phyloP scores from a whole-genome alignment of 73 alveolate genomes.

The Paramecium bursaria region DNA sequence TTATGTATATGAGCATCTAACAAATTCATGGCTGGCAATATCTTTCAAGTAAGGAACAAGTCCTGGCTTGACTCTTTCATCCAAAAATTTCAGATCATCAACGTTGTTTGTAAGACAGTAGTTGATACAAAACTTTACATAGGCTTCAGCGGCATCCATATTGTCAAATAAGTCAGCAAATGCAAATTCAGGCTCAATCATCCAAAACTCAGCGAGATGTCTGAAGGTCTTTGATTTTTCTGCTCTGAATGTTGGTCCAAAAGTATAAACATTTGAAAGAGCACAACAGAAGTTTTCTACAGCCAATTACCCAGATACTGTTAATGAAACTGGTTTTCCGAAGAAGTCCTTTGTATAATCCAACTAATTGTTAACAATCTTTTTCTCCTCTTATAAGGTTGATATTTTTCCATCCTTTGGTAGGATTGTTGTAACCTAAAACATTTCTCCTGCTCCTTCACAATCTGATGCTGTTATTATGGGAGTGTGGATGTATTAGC shows the following conservation, averaged over 20 bases:
- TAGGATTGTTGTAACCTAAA: conserved; percentile 93
- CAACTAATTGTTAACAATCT: conserved; percentile 67
- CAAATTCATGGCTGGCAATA: conserved; percentile 53
- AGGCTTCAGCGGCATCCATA: conserved; percentile 98
- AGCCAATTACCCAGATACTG: conserved; percentile 97
- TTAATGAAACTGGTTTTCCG: conserved; percentile 94
- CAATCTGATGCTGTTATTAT: conserved; percentile 99
- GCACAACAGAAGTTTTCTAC: conserved; percentile 95
- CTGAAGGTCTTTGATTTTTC: conserved; percentile 98
- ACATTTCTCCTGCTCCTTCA: conserved; percentile 99
- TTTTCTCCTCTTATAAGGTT: conserved; percentile 6
- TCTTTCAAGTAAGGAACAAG: conserved; percentile 55
- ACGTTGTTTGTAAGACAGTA: conserved; percentile 93
- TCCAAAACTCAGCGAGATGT: conserved; percentile 99
- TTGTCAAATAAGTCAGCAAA: conserved; percentile 93
- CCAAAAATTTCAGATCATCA: conserved; percentile 84
- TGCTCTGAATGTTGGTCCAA: conserved; percentile 99
- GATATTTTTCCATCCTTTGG: conserved; percentile 72
- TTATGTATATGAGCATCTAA: conserved; percentile 62
- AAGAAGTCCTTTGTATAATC: conserved; percentile 98
- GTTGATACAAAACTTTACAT: conserved; percentile 93
- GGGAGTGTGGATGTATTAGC: conserved; percentile 98
- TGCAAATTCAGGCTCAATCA: conserved; percentile 99
- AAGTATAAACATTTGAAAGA: conserved; percentile 96
- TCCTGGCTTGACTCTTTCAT: conserved; percentile 60